phyloP scores from a whole-genome alignment of 768 basidiomycete genomes.

The Panus rudis region DNA sequence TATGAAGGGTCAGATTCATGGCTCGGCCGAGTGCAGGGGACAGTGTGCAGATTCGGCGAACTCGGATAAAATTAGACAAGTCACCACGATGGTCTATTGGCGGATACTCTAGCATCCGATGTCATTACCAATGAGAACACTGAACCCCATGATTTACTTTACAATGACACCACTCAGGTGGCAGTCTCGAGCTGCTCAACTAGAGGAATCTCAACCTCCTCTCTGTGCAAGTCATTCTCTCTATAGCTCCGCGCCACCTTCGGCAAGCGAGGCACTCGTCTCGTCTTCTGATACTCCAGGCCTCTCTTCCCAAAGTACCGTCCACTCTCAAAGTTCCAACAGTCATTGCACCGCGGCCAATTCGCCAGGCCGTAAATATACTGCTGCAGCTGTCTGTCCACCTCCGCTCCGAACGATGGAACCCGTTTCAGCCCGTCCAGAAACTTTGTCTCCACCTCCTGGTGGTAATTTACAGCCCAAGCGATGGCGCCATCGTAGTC shows the following conservation, averaged over 20 bases:
- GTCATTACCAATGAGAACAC: too few species aligned
- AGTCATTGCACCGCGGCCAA: slow-evolving; percentile 20
- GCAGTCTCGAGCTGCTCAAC: slow-evolving; percentile 4
- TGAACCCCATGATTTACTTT: too few species aligned
- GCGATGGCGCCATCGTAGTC: slow-evolving; percentile 14
- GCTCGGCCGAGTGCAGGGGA: too few species aligned
- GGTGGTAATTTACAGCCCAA: slow-evolving; percentile 15
- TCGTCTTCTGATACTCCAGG: slow-evolving; percentile 16
- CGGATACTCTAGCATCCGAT: too few species aligned
- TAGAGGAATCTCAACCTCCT: slow-evolving; percentile 7
- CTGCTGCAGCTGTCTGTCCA: slow-evolving; percentile 19
- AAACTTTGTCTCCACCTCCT: slow-evolving; percentile 13
- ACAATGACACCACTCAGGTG: too few species aligned
- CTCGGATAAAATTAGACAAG: too few species aligned
- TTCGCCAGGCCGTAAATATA: slow-evolving; percentile 22
- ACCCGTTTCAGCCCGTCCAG: slow-evolving; percentile 15
- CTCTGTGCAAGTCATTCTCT: not conserved
- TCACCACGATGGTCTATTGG: too few species aligned
- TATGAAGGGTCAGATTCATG: too few species aligned
- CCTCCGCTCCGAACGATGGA: slow-evolving; percentile 22
- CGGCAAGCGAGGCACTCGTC: slow-evolving; percentile 13
- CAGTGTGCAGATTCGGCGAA: too few species aligned
- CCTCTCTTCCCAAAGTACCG: slow-evolving; percentile 27
- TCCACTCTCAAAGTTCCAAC: slow-evolving; percentile 25
- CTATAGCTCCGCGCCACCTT: slow-evolving; percentile 1